Evolutionary conservation across 495 filamentous ascomycete genomes (phyloP).

Genomic region (Podospora pseudocomata): DNA sequence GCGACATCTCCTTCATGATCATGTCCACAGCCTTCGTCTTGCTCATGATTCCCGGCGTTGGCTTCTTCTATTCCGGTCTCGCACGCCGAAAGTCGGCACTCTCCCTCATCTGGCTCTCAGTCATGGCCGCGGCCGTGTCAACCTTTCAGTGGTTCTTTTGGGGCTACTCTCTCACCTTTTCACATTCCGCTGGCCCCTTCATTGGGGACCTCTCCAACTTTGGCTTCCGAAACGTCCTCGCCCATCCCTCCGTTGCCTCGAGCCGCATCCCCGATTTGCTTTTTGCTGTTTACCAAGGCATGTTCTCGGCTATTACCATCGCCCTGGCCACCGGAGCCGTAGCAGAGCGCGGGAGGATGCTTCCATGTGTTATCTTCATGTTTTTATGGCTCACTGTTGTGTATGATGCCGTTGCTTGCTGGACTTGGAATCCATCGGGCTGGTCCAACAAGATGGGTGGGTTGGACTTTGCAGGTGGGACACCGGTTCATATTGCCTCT

Average conservation of each 20-base stretch:
- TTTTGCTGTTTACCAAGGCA: conserved; percentile 93
- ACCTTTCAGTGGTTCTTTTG: conserved; percentile 99
- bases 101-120: conserved; percentile 89
- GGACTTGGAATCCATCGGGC: conserved; percentile 88
- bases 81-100: conserved; percentile 91
- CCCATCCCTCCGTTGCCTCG: conserved; percentile 70
- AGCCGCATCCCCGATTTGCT: conserved; percentile 77
- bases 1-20: conserved; percentile 89
- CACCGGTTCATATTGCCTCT: conserved; percentile 89
- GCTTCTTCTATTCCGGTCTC: conserved; percentile 97
- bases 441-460: conserved; percentile 82
- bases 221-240: conserved; percentile 78
- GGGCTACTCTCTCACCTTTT: conserved; percentile 92
- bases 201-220: conserved; percentile 83
- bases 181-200: conserved; percentile 74
- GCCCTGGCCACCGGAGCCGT: conserved; percentile 87
- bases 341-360: conserved; percentile 86
- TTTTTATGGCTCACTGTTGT: conserved; percentile 94
- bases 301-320: conserved; percentile 93
- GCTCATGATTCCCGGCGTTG: conserved; percentile 96
- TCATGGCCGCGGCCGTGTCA: conserved; percentile 86
- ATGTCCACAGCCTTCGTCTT: conserved; percentile 82
- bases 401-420: conserved; percentile 92
- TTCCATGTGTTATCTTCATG: conserved; percentile 95
- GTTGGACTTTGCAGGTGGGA: conserved; percentile 91